Evolutionary conservation across 345 rosid species (phyloP).

Genomic region (Psidium guajava): DNA sequence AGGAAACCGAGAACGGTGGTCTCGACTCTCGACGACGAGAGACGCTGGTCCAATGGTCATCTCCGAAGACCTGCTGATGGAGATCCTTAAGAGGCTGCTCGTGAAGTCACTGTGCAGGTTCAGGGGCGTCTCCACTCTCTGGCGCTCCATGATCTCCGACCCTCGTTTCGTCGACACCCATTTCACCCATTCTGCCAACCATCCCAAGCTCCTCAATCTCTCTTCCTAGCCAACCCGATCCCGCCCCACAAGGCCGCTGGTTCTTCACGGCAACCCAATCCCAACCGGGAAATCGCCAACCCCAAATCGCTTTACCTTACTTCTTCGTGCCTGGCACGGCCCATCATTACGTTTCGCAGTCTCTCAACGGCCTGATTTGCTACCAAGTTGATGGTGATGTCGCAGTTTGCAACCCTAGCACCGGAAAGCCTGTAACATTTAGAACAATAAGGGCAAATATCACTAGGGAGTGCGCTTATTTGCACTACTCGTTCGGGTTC

Average conservation of each 20-base stretch:
- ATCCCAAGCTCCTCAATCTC: not conserved
- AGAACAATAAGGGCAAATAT: not conserved
- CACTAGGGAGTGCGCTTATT: not conserved
- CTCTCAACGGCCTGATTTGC: not conserved
- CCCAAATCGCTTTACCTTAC: not conserved
- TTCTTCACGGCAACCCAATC: not conserved
- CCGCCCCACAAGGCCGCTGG: not conserved
- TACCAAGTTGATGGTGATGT: not conserved
- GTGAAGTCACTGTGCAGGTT: not conserved
- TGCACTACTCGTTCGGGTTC: not conserved
- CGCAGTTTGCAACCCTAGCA: not conserved
- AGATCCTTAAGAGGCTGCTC: not conserved
- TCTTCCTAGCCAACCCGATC: not conserved
- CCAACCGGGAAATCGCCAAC: not conserved
- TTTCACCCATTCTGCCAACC: not conserved
- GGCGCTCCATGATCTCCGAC: not conserved
- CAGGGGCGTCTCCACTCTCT: not conserved
- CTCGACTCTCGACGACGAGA: not conserved
- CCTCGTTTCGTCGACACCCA: not conserved
- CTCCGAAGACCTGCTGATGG: not conserved
- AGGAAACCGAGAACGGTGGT: not conserved
- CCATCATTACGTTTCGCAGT: not conserved
- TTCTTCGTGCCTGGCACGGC: not conserved
- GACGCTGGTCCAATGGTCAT: not conserved
- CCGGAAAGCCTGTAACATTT: not conserved